Percentiles rank a stretch among this genome's conserved stretches.
Conservation (phyloP, 306 rosid genomes). For the Cucurbita ficifolia region DNA sequence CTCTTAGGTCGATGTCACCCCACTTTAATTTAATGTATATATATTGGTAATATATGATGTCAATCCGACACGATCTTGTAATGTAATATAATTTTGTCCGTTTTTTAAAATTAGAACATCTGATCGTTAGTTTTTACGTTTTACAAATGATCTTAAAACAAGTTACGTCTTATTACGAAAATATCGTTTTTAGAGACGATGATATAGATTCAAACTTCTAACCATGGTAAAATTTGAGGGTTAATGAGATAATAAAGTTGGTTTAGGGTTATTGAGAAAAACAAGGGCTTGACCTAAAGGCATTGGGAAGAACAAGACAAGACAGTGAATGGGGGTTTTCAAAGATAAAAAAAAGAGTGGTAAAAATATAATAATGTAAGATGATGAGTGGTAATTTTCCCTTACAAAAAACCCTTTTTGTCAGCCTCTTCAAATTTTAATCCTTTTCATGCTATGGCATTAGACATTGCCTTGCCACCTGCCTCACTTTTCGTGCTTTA, state of each 20-base stretch:
- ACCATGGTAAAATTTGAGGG: no score
- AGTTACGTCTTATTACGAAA: no score
- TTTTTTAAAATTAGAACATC: neutral
- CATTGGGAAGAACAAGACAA: neutral
- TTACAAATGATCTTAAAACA: no score
- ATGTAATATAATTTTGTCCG: neutral
- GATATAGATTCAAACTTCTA: no score
- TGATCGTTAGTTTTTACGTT: no score
- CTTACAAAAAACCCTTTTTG: neutral
- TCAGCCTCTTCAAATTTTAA: neutral
- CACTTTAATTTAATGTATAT: no score
- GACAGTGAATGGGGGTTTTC: neutral
- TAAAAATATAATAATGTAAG: no score
- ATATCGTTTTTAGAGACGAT: no score
- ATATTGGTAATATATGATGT: neutral
- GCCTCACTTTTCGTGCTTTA: no score
- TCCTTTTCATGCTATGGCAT: constrained; percentile 1
- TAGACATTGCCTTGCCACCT: neutral
- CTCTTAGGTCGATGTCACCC: no score
- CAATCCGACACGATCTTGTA: neutral
- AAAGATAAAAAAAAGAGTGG: no score
- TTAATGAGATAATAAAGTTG: neutral
- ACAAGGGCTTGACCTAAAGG: neutral
- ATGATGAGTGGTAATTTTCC: no score
- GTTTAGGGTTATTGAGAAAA: neutral